phyloP scores from a whole-genome alignment of 176 grass and related monocot genomes.

The Echinochloa phyllopogon region DNA sequence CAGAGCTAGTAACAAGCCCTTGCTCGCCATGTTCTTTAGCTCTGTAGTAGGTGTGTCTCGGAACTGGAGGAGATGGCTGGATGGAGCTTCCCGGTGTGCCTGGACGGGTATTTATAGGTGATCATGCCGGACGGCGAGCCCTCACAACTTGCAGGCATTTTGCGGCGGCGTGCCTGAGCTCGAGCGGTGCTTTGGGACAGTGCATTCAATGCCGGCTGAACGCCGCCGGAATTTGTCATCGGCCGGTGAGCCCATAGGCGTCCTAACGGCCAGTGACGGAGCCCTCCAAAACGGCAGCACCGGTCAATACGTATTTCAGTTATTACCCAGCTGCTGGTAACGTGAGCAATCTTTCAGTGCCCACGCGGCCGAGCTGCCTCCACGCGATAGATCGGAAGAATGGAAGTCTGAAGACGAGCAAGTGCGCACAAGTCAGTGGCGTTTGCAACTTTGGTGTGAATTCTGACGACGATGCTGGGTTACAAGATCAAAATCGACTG shows the following conservation, averaged over 20 bases:
- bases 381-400: not conserved
- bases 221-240: constrained; percentile 39
- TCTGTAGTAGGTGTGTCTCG: not conserved
- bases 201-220: constrained; percentile 18
- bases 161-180: not conserved
- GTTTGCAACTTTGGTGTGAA: not conserved
- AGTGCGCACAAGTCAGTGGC: not conserved
- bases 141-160: constrained; percentile 27
- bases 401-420: not conserved
- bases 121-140: not conserved
- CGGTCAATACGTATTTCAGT: constrained; percentile 11
- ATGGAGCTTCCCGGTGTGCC: constrained; percentile 26
- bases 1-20: not conserved
- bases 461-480: not conserved
- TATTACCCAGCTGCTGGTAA: constrained; percentile 22
- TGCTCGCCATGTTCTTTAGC: constrained; percentile 31
- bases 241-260: constrained; percentile 43
- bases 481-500: not conserved
- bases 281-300: not conserved
- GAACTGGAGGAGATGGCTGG: constrained; percentile 17
- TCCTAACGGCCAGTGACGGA: constrained; percentile 30
- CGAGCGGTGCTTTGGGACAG: constrained; percentile 22
- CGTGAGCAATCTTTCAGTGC: not conserved
- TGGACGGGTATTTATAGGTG: constrained; percentile 45
- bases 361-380: not conserved